A percentile compares a stretch with the other conserved stretches of the same genome.
Conservation (phyloP, 176 grass and related monocot species). For the Phoenix dactylifera region DNA sequence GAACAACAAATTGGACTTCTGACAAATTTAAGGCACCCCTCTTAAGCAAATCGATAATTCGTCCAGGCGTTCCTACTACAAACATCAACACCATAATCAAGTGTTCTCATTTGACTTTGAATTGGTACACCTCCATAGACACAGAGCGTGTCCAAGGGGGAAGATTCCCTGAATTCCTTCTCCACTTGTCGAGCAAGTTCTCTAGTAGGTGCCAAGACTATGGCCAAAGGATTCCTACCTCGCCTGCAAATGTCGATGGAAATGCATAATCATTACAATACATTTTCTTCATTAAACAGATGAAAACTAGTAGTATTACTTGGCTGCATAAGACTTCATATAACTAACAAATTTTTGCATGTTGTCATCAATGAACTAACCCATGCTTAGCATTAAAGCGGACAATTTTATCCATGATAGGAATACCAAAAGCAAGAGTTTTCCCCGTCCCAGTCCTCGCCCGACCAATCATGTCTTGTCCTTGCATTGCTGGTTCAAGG, state of each 20-base stretch:
- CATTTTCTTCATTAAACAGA: no score
- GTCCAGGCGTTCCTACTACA: slow-evolving; percentile 85
- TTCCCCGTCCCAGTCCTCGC: slow-evolving; percentile 89
- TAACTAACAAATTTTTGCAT: no score
- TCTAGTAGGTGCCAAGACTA: slow-evolving; percentile 84
- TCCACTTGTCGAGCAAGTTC: slow-evolving; percentile 95
- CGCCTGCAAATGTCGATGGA: slow-evolving; percentile 28
- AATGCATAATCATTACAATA: neutral
- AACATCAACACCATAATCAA: slow-evolving; percentile 81
- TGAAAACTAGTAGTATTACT: no score
- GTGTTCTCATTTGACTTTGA: slow-evolving; percentile 74
- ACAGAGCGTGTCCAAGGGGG: slow-evolving; percentile 63
- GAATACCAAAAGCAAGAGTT: slow-evolving; percentile 97
- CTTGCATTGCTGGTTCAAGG: slow-evolving; percentile 97
- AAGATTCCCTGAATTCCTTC: slow-evolving; percentile 93
- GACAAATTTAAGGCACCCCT: slow-evolving; percentile 62
- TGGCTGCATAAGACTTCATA: no score
- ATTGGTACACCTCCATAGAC: slow-evolving; percentile 93
- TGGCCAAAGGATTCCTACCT: slow-evolving; percentile 74
- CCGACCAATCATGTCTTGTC: slow-evolving; percentile 85
- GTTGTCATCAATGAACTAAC: slow-evolving; percentile 35
- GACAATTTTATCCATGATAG: slow-evolving; percentile 85
- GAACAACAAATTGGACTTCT: slow-evolving; percentile 72
- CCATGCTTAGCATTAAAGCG: slow-evolving; percentile 67
- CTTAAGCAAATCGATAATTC: slow-evolving; percentile 81